Evolutionary conservation across 2,329 filamentous ascomycete genomes (phyloP).

Genomic region (Hymenoscyphus scutula): DNA sequence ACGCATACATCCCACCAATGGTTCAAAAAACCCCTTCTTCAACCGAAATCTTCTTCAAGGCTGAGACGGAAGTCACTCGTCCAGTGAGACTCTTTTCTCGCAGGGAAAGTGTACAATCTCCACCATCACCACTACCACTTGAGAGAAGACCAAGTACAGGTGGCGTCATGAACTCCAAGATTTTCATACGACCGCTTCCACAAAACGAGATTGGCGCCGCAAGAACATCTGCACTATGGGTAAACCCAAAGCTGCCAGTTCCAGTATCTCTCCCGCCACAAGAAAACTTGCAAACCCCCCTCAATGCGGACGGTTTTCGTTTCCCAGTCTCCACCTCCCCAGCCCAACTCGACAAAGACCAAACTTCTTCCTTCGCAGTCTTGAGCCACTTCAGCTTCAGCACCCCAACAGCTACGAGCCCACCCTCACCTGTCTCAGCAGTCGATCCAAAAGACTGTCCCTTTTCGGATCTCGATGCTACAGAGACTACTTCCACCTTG

Average conservation of each 20-base stretch:
- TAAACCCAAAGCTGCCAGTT: background rate
- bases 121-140: background rate
- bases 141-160: background rate
- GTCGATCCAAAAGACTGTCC: background rate
- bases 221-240: background rate
- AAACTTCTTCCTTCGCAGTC: background rate
- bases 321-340: background rate
- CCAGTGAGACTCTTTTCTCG: background rate
- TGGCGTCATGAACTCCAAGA: slow-evolving; percentile 2
- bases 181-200: background rate
- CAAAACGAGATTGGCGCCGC: background rate
- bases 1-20: background rate
- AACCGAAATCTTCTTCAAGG: background rate
- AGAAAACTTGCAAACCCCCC: background rate
- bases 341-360: background rate
- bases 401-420: background rate
- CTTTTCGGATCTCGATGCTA: background rate
- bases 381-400: background rate
- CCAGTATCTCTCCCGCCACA: background rate
- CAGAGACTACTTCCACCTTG: background rate
- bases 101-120: background rate
- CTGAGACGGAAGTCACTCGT: background rate
- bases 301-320: background rate
- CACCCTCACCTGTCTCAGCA: background rate
- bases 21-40: background rate